Percentiles rank a stretch among this genome's conserved stretches.
Conservation (phyloP, 768 basidiomycete genomes). For the Pisolithus albus region DNA sequence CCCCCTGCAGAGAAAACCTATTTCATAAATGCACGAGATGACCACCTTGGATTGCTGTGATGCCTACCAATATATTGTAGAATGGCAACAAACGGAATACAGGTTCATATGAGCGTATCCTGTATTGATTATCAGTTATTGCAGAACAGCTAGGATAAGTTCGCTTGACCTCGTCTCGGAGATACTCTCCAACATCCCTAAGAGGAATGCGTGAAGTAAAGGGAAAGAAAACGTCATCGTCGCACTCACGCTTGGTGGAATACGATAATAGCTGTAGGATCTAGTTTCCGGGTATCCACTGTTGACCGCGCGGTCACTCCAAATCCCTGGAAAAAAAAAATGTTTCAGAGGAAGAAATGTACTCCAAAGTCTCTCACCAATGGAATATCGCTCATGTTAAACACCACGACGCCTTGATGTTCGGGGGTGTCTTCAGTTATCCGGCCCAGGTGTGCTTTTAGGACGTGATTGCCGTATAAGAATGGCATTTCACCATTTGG, state of each 20-base stretch:
- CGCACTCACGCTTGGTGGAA: slow-evolving; percentile 87
- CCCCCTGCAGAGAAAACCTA: no score
- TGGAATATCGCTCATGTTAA: slow-evolving; percentile 92
- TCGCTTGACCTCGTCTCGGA: slow-evolving; percentile 80
- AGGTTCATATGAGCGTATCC: slow-evolving; percentile 71
- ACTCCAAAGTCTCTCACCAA: slow-evolving; percentile 46
- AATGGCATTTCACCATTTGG: slow-evolving; percentile 99
- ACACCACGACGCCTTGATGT: slow-evolving; percentile 96
- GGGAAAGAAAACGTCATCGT: neutral
- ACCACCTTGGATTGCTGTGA: neutral
- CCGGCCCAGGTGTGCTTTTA: slow-evolving; percentile 97
- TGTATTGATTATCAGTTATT: slow-evolving; percentile 24
- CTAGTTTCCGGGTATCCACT: slow-evolving; percentile 91
- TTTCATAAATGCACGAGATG: no score
- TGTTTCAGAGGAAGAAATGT: slow-evolving; percentile 2
- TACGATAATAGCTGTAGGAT: slow-evolving; percentile 94
- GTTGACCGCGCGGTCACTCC: slow-evolving; percentile 96
- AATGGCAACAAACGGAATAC: neutral
- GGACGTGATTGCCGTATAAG: slow-evolving; percentile 96
- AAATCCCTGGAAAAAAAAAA: slow-evolving; percentile 61
- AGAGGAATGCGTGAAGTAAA: slow-evolving; percentile 3
- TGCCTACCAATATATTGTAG: neutral
- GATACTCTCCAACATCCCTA: slow-evolving; percentile 96
- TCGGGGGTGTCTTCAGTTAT: slow-evolving; percentile 99
- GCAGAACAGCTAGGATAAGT: neutral